A percentile compares a stretch with the other conserved stretches of the same genome.
Evolutionary conservation across 1,139 yeast species (phyloP).

Genomic region (Blastobotrys capitulatus): DNA sequence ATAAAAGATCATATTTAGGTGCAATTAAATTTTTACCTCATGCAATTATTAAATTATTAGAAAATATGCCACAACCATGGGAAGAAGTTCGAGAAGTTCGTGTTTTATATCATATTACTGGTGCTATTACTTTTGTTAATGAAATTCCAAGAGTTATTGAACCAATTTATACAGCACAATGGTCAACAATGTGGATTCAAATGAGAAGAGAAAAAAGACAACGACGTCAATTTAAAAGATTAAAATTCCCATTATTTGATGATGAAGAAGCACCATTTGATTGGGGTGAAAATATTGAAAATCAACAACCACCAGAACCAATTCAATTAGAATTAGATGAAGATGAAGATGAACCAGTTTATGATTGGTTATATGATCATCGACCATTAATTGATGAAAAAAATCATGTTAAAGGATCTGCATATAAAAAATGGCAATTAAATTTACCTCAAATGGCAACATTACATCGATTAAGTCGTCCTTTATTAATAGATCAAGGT

Average conservation of each 20-base stretch:
- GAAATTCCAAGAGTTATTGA: slow-evolving; percentile 90
- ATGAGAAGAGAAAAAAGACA: slow-evolving; percentile 95
- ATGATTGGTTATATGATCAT: slow-evolving; percentile 78
- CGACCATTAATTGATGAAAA: slow-evolving; percentile 62
- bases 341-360: slow-evolving; percentile 51
- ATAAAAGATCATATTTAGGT: slow-evolving; percentile 83
- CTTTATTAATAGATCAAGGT: slow-evolving; percentile 53
- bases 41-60: slow-evolving; percentile 80
- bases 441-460: slow-evolving; percentile 58
- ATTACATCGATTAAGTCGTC: slow-evolving; percentile 60
- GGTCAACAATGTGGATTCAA: slow-evolving; percentile 90
- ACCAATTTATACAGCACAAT: slow-evolving; percentile 87
- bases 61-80: slow-evolving; percentile 99
- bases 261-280: slow-evolving; percentile 94
- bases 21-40: slow-evolving; percentile 95
- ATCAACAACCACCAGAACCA: slow-evolving; percentile 64
- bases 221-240: slow-evolving; percentile 80
- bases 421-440: slow-evolving; percentile 70
- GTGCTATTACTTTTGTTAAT: slow-evolving; percentile 93
- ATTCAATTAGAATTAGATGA: slow-evolving; percentile 60
- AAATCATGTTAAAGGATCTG: slow-evolving; percentile 60
- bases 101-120: slow-evolving; percentile 83
- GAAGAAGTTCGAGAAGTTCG: slow-evolving; percentile 79
- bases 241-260: slow-evolving; percentile 94
- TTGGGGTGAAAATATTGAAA: slow-evolving; percentile 74